Conservation (phyloP, 2,329 filamentous ascomycete genomes). For the Ophiostoma triangulosporum region DNA sequence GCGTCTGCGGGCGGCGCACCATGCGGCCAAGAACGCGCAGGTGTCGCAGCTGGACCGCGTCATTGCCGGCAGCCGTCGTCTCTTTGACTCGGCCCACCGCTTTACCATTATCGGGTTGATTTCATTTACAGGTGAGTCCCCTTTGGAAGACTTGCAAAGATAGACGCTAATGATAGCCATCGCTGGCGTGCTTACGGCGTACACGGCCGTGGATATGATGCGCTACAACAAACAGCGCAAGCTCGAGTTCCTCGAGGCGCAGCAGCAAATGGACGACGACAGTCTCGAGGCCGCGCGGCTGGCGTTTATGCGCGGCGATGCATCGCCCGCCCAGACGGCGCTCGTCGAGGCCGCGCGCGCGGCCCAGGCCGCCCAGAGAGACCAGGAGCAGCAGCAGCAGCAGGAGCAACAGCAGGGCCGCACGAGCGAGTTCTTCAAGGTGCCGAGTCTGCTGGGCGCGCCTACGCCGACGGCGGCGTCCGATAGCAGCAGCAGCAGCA, state of each 20-base stretch:
- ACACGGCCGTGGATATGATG: slow-evolving; percentile 49
- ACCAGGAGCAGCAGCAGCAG: slow-evolving; percentile 8
- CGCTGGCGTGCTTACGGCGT: slow-evolving; percentile 41
- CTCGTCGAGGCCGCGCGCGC: slow-evolving; percentile 45
- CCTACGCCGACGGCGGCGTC: slow-evolving; percentile 19
- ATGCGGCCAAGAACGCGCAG: slow-evolving; percentile 48
- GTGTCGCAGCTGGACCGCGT: slow-evolving; percentile 39
- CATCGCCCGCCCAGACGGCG: slow-evolving; percentile 40
- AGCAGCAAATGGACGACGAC: slow-evolving; percentile 39
- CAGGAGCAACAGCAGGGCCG: too few species aligned
- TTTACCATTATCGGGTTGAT: slow-evolving; percentile 41
- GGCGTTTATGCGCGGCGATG: slow-evolving; percentile 45
- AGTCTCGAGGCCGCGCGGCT: slow-evolving; percentile 43
- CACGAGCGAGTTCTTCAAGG: slow-evolving; percentile 23
- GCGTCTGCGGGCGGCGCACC: slow-evolving; percentile 52
- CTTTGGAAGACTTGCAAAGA: too few species aligned
- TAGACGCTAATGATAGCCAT: slow-evolving; percentile 26
- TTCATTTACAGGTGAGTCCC: slow-evolving; percentile 38
- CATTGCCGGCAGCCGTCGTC: slow-evolving; percentile 32
- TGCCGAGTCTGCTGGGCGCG: slow-evolving; percentile 37
- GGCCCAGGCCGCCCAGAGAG: slow-evolving; percentile 30
- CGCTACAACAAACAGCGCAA: slow-evolving; percentile 46
- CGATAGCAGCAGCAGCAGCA: slow-evolving; percentile 12
- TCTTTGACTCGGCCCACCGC: slow-evolving; percentile 43
- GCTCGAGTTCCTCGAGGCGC: slow-evolving; percentile 42